Conservation (phyloP, 2,329 filamentous ascomycete species). For the Fusarium brevicatenulatum region DNA sequence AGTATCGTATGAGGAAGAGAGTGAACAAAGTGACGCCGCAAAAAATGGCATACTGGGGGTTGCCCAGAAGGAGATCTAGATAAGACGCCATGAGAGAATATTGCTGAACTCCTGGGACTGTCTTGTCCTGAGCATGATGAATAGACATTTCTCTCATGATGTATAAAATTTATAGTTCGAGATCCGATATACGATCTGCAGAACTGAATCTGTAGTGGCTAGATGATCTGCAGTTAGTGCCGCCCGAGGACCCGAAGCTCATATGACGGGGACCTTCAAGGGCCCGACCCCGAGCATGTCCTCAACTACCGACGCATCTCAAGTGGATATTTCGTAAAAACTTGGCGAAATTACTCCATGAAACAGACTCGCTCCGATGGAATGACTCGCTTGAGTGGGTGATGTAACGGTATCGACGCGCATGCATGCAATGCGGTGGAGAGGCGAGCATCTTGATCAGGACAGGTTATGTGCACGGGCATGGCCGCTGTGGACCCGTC, state of each 20-base stretch:
- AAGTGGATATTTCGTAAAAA: not conserved
- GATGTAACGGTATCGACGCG: not conserved
- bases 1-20: not conserved
- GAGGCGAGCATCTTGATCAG: not conserved
- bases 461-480: not conserved
- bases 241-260: not conserved
- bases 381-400: not conserved
- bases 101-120: not conserved
- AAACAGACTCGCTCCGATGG: not conserved
- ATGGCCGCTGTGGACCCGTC: not conserved
- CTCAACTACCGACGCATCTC: not conserved
- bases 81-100: not conserved
- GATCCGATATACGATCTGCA: not conserved
- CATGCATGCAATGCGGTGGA: not conserved
- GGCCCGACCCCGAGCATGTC: not conserved
- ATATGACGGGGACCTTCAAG: not conserved
- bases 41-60: conserved; percentile 1
- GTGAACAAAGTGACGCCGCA: not conserved
- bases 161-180: not conserved
- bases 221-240: not conserved
- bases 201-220: not conserved
- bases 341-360: not conserved
- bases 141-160: not conserved
- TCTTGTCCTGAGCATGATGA: not conserved
- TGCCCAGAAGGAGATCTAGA: not conserved